These are phyloP conservation scores for Penicillium parvum DNA, from an alignment of 495 filamentous ascomycete genomes.

Conservation along the genomic window DNA sequence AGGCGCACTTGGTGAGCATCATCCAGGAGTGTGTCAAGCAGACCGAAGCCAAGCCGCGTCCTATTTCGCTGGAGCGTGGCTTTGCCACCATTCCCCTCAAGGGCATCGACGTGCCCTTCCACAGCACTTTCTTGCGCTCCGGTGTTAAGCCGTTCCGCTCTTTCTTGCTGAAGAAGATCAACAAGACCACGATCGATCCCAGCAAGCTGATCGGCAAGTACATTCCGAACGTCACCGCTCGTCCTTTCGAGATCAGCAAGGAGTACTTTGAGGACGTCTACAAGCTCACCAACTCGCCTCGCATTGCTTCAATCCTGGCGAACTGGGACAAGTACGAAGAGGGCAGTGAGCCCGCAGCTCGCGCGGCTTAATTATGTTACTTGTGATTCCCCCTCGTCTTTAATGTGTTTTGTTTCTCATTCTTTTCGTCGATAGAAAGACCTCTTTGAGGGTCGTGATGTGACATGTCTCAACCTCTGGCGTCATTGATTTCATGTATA, in stretches of 20 bases:
- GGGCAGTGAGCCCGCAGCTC: conserved; percentile 27
- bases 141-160: conserved; percentile 97
- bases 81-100: conserved; percentile 95
- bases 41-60: conserved; percentile 82
- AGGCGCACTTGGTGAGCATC: conserved; percentile 77
- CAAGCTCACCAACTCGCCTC: conserved; percentile 83
- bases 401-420: conserved; percentile 14
- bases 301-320: conserved; percentile 83
- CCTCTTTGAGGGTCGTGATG: conserved; percentile 24
- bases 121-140: conserved; percentile 93
- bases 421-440: conserved; percentile 22
- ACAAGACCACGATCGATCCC: conserved; percentile 95
- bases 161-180: conserved; percentile 98
- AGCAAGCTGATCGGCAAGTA: conserved; percentile 96
- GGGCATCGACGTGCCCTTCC: conserved; percentile 98
- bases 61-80: conserved; percentile 83
- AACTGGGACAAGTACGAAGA: conserved; percentile 73
- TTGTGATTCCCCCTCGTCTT: conserved; percentile 21
- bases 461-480: conserved; percentile 26
- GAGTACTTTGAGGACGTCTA: conserved; percentile 99
- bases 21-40: conserved; percentile 78
- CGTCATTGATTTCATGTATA: conserved; percentile 16
- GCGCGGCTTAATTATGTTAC: conserved; percentile 11
- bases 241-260: conserved; percentile 91
- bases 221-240: conserved; percentile 96